Base-by-base conservation (phyloP, 2,329 filamentous ascomycete species). In the Atkinsonella texensis region DNA sequence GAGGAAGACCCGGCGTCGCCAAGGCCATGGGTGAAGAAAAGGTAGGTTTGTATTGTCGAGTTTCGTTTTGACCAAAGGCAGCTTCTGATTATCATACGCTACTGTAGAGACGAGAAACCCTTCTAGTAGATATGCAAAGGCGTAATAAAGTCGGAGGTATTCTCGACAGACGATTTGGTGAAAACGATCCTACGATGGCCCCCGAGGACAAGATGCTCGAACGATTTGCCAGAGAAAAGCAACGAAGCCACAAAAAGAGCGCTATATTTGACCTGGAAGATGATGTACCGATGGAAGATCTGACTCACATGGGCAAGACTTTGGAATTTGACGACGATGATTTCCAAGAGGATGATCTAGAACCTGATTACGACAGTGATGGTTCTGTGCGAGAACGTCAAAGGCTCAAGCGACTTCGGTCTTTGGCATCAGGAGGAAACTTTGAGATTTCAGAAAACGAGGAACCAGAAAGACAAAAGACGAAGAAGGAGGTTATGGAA, bases 401-500 rank as follows among this genome's bases (percentile, higher is more conserved):
- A 59, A 67, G 71, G 54, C 67, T 78, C 39, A 84, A 84, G 68
- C 74, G 80, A 15, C 62, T 81, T 51, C 78, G 81, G 49, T 61
- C 63, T 33, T 59, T 73, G 28, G 65, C 65, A 31, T 62, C 69
- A 20, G 68, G 73, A 32, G 75, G 70, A 1, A 71, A 74, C 48
- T 72, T 70, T 3, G 73, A 73, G 6, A 74, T 73, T 0, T 35
- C 43, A 17, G 71, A 70, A 5, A 74, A 75, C 38, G 74, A 74
- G 18, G 72, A 83, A 56, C 89, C 89, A 0, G 85, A 91, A 60
- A 79, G 85, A 53, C 96, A 95, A 68, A 98, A 96, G 73, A 84
- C 84, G 3, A 97, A 96, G 70, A 87, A 93, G 50, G 93, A 98
- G 68, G 87, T 98, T 48, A 96, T 97, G 88, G 86, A 95, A 62